These are phyloP conservation scores for Neofusicoccum kwambonambiense DNA, from an alignment of 2,329 filamentous ascomycete species.

Conservation along the genomic window DNA sequence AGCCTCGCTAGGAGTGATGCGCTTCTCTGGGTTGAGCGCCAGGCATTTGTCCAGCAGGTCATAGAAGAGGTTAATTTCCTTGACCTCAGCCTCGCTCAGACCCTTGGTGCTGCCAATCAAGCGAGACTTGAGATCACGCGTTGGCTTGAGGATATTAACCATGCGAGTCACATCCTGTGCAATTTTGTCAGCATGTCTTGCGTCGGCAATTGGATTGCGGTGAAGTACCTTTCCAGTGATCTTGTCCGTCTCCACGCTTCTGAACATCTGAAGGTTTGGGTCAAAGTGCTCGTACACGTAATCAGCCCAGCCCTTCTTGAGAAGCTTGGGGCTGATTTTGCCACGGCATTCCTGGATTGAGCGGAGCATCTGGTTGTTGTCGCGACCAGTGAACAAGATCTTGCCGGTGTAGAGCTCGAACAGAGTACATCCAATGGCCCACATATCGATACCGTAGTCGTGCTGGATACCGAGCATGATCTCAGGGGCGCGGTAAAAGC, in stretches of 20 bases:
- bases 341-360: slow-evolving; percentile 95
- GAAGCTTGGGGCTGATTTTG: slow-evolving; percentile 84
- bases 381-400: slow-evolving; percentile 90
- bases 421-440: slow-evolving; percentile 95
- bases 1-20: slow-evolving; percentile 82
- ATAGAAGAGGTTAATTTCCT: slow-evolving; percentile 78
- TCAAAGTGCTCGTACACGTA: slow-evolving; percentile 72
- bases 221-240: slow-evolving; percentile 66
- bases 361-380: slow-evolving; percentile 98
- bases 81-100: slow-evolving; percentile 70
- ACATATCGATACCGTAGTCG: slow-evolving; percentile 92
- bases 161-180: slow-evolving; percentile 65
- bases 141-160: slow-evolving; percentile 66
- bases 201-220: slow-evolving; percentile 19
- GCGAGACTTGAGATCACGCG: slow-evolving; percentile 71
- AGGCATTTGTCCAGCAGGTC: slow-evolving; percentile 88
- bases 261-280: slow-evolving; percentile 78
- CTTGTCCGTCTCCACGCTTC: slow-evolving; percentile 82
- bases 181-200: slow-evolving; percentile 15
- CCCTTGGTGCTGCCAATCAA: slow-evolving; percentile 70
- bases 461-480: slow-evolving; percentile 81
- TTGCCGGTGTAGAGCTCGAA: slow-evolving; percentile 98
- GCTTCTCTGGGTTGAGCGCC: slow-evolving; percentile 86
- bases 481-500: slow-evolving; percentile 96
- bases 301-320: slow-evolving; percentile 68